phyloP scores from a whole-genome alignment of 345 rosid species.

The Salix arbutifolia region DNA sequence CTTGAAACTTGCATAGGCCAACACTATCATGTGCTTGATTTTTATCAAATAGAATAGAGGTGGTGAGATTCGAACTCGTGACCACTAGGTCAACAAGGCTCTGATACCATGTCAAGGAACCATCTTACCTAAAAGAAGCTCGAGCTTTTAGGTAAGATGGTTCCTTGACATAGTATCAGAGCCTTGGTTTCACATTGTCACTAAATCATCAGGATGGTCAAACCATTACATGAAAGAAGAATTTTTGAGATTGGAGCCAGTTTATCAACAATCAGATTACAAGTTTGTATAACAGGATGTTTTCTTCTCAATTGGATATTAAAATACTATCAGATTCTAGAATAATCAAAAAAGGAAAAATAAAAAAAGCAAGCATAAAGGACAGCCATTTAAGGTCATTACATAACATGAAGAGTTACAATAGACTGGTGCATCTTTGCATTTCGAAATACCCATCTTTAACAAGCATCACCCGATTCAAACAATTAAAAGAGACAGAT shows the following conservation, averaged over 20 bases:
- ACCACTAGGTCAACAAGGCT: no score
- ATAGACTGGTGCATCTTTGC: background rate
- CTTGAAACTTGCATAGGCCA: no score
- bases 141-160: no score
- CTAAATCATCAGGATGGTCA: background rate
- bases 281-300: background rate
- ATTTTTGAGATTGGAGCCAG: background rate
- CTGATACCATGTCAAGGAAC: no score
- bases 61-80: no score
- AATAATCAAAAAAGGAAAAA: background rate
- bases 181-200: background rate
- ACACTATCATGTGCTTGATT: no score
- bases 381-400: background rate
- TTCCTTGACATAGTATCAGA: no score
- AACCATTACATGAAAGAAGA: background rate
- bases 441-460: background rate
- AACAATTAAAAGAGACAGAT: background rate
- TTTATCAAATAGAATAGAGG: no score
- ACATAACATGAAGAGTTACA: background rate
- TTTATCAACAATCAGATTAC: background rate
- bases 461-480: background rate
- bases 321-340: background rate
- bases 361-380: background rate
- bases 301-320: background rate
- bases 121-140: no score